Evolutionary conservation across 2,329 filamentous ascomycete species (phyloP).

Genomic region (Furcasterigmium sp.): DNA sequence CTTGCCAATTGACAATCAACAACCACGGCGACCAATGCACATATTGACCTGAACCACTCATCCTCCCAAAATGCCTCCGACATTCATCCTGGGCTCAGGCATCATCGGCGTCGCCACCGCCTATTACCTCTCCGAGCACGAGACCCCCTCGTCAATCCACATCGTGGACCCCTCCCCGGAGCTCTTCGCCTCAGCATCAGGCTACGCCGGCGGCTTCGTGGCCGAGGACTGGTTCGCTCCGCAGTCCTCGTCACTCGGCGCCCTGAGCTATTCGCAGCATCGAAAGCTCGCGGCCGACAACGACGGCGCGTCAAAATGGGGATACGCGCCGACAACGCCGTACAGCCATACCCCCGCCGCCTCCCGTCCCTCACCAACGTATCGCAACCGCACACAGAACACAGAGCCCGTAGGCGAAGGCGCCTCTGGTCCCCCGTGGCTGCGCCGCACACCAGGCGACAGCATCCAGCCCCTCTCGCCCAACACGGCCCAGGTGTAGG

Average conservation of each 20-base stretch:
- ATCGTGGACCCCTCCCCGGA: conserved; percentile 41
- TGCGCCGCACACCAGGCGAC: conserved; percentile 49
- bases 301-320: conserved; percentile 49
- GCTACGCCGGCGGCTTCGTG: conserved; percentile 69
- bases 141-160: conserved; percentile 36
- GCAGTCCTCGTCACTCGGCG: conserved; percentile 51
- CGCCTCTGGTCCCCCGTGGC: conserved; percentile 46
- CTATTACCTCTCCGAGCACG: conserved; percentile 60
- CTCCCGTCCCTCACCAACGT: too few relatives aligned
- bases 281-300: conserved; percentile 54
- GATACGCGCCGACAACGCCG: conserved; percentile 48
- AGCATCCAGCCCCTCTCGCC: conserved; percentile 56
- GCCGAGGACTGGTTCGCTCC: conserved; percentile 68
- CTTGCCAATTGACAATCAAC: too few relatives aligned
- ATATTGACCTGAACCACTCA: too few relatives aligned
- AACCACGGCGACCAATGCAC: too few relatives aligned
- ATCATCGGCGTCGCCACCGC: conserved; percentile 67
- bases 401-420: conserved; percentile 16
- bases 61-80: conserved; percentile 35
- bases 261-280: conserved; percentile 66
- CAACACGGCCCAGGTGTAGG: conserved; percentile 60
- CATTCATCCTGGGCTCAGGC: conserved; percentile 63
- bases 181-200: conserved; percentile 69
- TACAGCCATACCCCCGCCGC: conserved; percentile 49
- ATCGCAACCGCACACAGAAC: conserved; percentile 22